Percentiles rank a stretch among this genome's conserved stretches.
Evolutionary conservation across 768 basidiomycete genomes (phyloP).

Genomic region (Rhizopogon sp.): DNA sequence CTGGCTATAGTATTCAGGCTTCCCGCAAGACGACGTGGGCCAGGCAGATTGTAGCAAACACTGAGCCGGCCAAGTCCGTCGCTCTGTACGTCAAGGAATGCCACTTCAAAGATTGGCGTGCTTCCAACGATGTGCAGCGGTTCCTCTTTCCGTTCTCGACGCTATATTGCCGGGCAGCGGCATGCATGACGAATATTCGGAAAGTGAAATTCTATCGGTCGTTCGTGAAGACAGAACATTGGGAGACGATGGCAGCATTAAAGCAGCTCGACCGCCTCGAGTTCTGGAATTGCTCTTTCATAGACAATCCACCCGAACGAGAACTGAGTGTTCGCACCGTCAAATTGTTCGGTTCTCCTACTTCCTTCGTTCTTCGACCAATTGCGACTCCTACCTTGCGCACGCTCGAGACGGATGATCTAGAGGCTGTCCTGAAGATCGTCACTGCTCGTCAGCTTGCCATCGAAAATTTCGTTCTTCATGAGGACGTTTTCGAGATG

Average conservation of each 20-base stretch:
- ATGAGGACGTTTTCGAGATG: not conserved
- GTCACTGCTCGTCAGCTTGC: not conserved
- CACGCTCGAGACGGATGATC: not conserved
- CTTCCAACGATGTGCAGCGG: not conserved
- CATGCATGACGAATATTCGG: conserved; percentile 14
- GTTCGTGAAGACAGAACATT: conserved; percentile 10
- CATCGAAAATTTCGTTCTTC: not conserved
- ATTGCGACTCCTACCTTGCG: not conserved
- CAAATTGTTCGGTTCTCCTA: not conserved
- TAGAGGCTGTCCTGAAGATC: not conserved
- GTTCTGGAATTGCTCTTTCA: conserved; percentile 5
- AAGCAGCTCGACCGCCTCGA: conserved; percentile 13
- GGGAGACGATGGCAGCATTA: conserved; percentile 10
- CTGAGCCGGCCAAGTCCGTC: conserved; percentile 24
- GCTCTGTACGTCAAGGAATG: conserved; percentile 25
- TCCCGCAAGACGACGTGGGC: conserved; percentile 16
- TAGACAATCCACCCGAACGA: not conserved
- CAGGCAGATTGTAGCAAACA: conserved; percentile 18
- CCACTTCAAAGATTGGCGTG: conserved; percentile 3
- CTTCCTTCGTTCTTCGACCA: not conserved
- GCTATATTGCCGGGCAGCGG: conserved; percentile 3
- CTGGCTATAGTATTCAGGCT: not conserved
- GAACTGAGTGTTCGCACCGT: not conserved
- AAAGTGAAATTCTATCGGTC: conserved; percentile 7
- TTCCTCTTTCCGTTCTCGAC: not conserved